phyloP scores from a whole-genome alignment of 495 filamentous ascomycete genomes.

The Lepraria neglecta region DNA sequence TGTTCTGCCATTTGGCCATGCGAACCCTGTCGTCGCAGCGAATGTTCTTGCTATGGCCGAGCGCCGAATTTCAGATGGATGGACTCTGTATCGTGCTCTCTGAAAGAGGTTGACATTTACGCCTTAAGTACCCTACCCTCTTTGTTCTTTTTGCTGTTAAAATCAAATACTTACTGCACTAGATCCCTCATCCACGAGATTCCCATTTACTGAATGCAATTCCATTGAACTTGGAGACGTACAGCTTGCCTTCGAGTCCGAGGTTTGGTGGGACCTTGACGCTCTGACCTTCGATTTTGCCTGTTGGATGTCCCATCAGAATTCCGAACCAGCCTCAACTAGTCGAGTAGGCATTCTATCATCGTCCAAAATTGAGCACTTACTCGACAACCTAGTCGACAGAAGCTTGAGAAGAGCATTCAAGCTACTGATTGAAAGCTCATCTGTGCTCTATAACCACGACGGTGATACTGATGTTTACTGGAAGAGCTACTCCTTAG shows the following conservation, averaged over 20 bases:
- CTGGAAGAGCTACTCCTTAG: background rate
- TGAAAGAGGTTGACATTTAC: constrained; percentile 5
- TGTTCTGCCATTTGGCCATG: constrained; percentile 6
- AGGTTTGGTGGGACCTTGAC: constrained; percentile 6
- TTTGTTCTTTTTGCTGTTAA: background rate
- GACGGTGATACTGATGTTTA: background rate
- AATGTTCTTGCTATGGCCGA: constrained; percentile 7
- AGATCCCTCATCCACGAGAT: background rate
- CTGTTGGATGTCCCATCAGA: background rate
- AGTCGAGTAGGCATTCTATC: constrained; percentile 11
- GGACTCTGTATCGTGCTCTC: constrained; percentile 2
- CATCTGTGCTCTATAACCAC: constrained; percentile 8
- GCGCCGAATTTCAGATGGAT: constrained; percentile 13
- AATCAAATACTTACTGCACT: background rate
- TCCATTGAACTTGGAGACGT: background rate
- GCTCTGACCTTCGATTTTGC: background rate
- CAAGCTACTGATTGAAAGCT: constrained; percentile 6
- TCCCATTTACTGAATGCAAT: background rate
- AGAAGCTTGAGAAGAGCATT: background rate
- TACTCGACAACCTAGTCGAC: background rate
- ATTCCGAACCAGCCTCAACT: background rate
- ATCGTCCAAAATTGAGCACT: background rate
- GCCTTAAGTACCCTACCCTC: constrained; percentile 1
- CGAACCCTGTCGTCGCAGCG: background rate
- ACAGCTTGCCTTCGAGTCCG: background rate